These are phyloP conservation scores for Vitis rupestris DNA, from an alignment of 164 flowering plant genomes.

Conservation along the genomic window DNA sequence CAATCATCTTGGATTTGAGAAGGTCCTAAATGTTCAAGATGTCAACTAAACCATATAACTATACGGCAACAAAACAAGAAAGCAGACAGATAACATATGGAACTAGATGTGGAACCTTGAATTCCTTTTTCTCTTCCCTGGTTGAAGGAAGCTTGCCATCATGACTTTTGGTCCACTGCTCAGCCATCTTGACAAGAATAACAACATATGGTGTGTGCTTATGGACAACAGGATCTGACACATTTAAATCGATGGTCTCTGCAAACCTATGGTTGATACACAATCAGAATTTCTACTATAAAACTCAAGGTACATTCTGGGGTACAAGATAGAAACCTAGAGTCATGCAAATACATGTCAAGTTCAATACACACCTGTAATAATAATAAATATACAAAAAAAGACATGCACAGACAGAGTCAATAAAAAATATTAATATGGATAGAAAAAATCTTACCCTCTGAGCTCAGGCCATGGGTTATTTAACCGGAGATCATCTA, in stretches of 20 bases:
- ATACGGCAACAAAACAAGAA: constrained; percentile 2
- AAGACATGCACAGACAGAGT: background rate
- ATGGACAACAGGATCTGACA: constrained; percentile 83
- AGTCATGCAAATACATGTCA: background rate
- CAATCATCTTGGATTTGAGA: constrained; percentile 64
- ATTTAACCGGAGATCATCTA: constrained; percentile 88
- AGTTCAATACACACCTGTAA: too few species aligned
- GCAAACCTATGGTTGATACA: constrained; percentile 56
- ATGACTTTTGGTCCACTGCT: constrained; percentile 78
- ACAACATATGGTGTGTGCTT: constrained; percentile 93
- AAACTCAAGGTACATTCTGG: background rate
- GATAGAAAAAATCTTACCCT: constrained; percentile 35
- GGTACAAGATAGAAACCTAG: background rate
- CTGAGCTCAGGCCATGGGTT: constrained; percentile 97
- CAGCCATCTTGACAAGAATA: constrained; percentile 90
- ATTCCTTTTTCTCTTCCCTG: constrained; percentile 84
- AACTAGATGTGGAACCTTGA: constrained; percentile 59
- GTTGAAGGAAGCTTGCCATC: constrained; percentile 77
- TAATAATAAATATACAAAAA: too few species aligned
- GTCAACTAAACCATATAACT: constrained; percentile 14
- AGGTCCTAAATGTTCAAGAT: constrained; percentile 54
- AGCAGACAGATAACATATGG: background rate
- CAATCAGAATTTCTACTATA: constrained; percentile 1
- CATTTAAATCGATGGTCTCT: constrained; percentile 70
- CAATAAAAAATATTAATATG: constrained; percentile 2